Percentiles rank a stretch among this genome's conserved stretches.
Evolutionary conservation across 1,284 basidiomycete species (phyloP).

Genomic region (Takashimella tepidaria): DNA sequence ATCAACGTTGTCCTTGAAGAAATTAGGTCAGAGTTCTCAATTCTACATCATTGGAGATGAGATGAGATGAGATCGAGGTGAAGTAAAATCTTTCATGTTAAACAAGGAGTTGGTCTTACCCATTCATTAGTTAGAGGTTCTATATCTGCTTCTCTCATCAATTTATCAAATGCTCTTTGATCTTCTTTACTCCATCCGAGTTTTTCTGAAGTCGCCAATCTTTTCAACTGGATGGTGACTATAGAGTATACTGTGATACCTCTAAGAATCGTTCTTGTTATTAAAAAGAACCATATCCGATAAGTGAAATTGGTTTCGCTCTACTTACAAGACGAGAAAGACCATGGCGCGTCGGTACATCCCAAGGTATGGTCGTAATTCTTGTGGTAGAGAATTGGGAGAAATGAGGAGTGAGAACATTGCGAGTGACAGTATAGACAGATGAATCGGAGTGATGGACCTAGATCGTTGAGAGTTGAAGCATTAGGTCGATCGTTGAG

Average conservation of each 20-base stretch:
- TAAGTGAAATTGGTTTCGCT: no score
- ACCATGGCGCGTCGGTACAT: constrained; percentile 24
- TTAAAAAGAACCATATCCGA: not conserved
- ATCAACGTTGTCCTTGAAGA: constrained; percentile 20
- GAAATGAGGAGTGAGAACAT: constrained; percentile 19
- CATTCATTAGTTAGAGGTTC: constrained; percentile 22
- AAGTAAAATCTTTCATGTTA: no score
- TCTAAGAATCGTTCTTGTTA: no score
- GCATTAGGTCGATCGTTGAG: constrained; percentile 29
- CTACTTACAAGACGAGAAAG: constrained; percentile 23
- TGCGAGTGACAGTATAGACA: constrained; percentile 15
- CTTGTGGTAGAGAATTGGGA: constrained; percentile 21
- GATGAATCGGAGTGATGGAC: constrained; percentile 31
- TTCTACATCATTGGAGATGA: no score
- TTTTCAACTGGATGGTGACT: constrained; percentile 16
- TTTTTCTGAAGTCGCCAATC: constrained; percentile 5
- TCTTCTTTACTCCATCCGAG: constrained; percentile 3
- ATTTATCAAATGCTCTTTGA: constrained; percentile 8
- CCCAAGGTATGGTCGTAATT: constrained; percentile 9
- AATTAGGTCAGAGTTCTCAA: no score
- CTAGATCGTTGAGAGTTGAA: constrained; percentile 24
- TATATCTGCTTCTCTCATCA: constrained; percentile 12
- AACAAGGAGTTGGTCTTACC: no score
- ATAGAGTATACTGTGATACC: constrained; percentile 8
- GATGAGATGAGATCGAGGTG: no score